Evolutionary conservation across 2,329 filamentous ascomycete species (phyloP), one percentile per base, ranked within the genome.

Genomic region (Alternaria sp.): DNA sequence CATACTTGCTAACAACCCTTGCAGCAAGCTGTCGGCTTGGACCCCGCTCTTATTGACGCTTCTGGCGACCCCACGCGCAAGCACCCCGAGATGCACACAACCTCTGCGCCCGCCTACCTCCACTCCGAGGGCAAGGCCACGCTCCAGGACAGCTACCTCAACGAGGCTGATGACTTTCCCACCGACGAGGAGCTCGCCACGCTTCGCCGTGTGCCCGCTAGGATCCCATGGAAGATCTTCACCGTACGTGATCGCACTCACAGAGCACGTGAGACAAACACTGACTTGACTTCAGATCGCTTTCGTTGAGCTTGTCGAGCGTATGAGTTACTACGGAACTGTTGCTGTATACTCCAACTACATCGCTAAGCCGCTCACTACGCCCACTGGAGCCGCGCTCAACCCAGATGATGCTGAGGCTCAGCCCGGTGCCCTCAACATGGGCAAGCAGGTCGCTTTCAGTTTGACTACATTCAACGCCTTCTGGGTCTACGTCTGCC

Each of bases 401-500:
- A 5, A 78, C 59, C 77, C 78, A 30, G 23, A 57, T 32, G 57
- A 63, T 54, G 71, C 51, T 9, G 59, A 80, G 28, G 77, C 77
- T 19, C 73, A 77, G 45, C 81, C 86, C 4, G 85, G 84, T 71
- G 87, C 86, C 45, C 77, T 89, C 11, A 85, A 85, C 3, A 77
- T 87, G 68, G 86, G 86, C 7, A 83, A 88, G 69, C 83, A 84
- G 57, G 83, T 83, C 64, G 83, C 84, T 21, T 85, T 84, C 59
- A 83, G 81, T 60, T 67, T 87, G 67, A 83, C 81, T 17, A 85
- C 83, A 46, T 85, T 85, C 78, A 86, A 86, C 75, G 81, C 83
- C 63, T 86, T 87, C 76, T 87, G 84, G 83, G 84, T 84, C 60
- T 87, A 86, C 74, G 75, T 87, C 32, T 86, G 85, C n/a, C 87